phyloP scores from a whole-genome alignment of 2,329 filamentous ascomycete species.

The Cladophialophora carrionii region DNA sequence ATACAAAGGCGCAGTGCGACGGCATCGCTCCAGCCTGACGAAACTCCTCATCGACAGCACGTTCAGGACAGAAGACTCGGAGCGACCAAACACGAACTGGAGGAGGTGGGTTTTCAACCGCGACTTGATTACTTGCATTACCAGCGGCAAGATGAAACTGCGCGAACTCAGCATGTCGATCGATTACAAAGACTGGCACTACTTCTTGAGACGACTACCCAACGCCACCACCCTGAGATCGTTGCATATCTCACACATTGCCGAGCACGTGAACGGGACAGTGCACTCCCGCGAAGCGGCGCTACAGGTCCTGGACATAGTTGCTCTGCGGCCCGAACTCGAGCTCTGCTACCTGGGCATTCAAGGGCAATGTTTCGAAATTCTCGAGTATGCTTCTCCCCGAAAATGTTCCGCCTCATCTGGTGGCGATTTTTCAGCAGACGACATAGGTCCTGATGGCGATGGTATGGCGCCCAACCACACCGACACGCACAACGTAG shows the following conservation, averaged over 20 bases:
- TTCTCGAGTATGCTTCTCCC: conserved; percentile 61
- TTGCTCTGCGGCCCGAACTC: conserved; percentile 74
- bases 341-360: conserved; percentile 78
- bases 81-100: conserved; percentile 53
- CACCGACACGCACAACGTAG: conserved; percentile 13
- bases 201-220: conserved; percentile 74
- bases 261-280: conserved; percentile 61
- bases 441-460: conserved; percentile 33
- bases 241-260: conserved; percentile 70
- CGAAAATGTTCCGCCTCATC: conserved; percentile 23
- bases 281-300: conserved; percentile 71
- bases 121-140: conserved; percentile 72
- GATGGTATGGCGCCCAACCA: conserved; percentile 21
- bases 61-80: conserved; percentile 46
- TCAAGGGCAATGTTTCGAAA: conserved; percentile 77
- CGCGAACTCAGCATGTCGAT: conserved; percentile 73
- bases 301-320: conserved; percentile 75
- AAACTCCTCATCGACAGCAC: conserved; percentile 76
- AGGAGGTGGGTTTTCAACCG: conserved; percentile 71
- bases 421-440: conserved; percentile 21
- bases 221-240: conserved; percentile 70
- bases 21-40: conserved; percentile 71
- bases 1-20: conserved; percentile 69
- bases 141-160: conserved; percentile 74
- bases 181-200: conserved; percentile 79